Evolutionary conservation across 495 filamentous ascomycete genomes (phyloP).

Genomic region (Clavariopsis aquatica): DNA sequence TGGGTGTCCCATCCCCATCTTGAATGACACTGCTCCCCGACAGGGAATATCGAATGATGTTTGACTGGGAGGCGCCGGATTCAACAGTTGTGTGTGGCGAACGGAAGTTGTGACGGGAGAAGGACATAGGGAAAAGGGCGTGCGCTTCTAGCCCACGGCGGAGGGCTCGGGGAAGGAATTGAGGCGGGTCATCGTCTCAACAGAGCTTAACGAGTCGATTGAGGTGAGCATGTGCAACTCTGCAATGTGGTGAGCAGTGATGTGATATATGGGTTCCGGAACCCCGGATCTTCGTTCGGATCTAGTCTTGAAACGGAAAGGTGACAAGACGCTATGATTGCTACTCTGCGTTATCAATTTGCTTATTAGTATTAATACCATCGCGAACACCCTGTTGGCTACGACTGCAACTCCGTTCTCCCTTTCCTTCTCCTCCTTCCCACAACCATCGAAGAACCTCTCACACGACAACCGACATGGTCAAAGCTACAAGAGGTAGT

Average conservation of each 20-base stretch:
- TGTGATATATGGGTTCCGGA: neutral
- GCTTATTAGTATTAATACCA: neutral
- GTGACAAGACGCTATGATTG: neutral
- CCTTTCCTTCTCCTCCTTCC: neutral
- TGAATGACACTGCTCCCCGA: conserved; percentile 1
- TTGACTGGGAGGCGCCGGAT: neutral
- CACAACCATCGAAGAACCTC: neutral
- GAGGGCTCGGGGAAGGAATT: neutral
- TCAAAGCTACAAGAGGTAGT: conserved; percentile 29
- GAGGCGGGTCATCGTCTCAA: conserved; percentile 7
- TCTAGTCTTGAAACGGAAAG: neutral
- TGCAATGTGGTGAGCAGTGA: neutral
- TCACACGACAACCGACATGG: conserved; percentile 8
- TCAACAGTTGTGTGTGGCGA: neutral
- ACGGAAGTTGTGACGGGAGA: neutral
- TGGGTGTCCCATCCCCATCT: neutral
- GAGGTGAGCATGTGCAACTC: neutral
- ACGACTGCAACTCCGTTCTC: neutral
- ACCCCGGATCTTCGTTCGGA: neutral
- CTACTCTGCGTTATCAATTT: neutral
- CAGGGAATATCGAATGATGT: neutral
- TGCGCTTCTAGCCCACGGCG: conserved; percentile 3
- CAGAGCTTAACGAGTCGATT: neutral
- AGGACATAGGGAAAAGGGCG: neutral
- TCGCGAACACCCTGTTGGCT: conserved; percentile 15